A percentile compares a stretch with the other conserved stretches of the same genome.
phyloP scores from a whole-genome alignment of 805 yeast genomes.

The Wickerhamiella hasegawae region DNA sequence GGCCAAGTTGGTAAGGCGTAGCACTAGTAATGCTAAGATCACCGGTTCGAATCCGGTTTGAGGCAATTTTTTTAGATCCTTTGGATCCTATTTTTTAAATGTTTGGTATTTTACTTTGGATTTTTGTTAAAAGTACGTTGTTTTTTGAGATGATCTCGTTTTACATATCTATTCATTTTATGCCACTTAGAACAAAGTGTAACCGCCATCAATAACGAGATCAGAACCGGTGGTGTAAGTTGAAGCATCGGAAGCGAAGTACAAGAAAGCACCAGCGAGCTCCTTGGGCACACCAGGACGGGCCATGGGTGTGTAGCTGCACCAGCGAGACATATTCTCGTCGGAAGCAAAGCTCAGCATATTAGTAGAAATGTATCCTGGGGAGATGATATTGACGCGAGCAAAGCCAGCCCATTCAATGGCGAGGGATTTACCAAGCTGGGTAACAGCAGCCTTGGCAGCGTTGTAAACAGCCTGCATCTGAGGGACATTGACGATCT shows the following conservation, averaged over 20 bases:
- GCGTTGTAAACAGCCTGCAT: conserved; percentile 76
- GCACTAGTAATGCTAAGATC: too few relatives aligned
- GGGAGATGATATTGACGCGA: conserved; percentile 68
- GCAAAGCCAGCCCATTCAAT: conserved; percentile 84
- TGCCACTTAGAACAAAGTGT: conserved; percentile 33
- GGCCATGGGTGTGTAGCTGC: conserved; percentile 28
- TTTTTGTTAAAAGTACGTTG: too few relatives aligned
- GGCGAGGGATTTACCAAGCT: conserved; percentile 61
- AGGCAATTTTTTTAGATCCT: too few relatives aligned
- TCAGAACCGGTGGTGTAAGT: conserved; percentile 70
- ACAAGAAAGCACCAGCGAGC: conserved; percentile 63
- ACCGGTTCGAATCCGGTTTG: too few relatives aligned
- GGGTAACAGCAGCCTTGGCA: conserved; percentile 71
- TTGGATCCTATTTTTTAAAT: too few relatives aligned
- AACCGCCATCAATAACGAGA: conserved; percentile 67
- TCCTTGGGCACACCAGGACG: conserved; percentile 63
- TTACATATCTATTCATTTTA: too few relatives aligned
- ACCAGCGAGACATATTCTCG: conserved; percentile 32
- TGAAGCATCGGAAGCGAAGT: conserved; percentile 67
- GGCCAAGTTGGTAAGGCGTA: too few relatives aligned
- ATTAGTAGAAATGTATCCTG: conserved; percentile 74
- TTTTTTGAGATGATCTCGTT: too few relatives aligned
- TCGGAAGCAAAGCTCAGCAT: conserved; percentile 34
- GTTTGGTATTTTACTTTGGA: too few relatives aligned
- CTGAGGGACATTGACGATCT: conserved; percentile 76